Percentiles rank a stretch among this genome's conserved stretches.
These are phyloP conservation scores for Pseudogymnoascus sp. DNA, from an alignment of 2,329 filamentous ascomycete species.

Conservation along the genomic window DNA sequence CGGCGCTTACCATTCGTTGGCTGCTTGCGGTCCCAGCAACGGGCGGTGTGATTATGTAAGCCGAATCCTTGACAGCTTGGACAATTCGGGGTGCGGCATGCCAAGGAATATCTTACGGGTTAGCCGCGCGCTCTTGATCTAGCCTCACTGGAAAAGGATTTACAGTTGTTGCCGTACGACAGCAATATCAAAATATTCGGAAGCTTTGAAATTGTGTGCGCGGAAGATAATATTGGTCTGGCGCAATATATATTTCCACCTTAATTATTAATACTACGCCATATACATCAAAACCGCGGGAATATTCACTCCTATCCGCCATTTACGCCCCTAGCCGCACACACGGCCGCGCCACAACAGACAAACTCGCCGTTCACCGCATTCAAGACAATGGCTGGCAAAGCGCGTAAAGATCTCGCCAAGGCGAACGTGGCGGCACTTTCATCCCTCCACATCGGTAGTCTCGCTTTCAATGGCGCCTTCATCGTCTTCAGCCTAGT, in stretches of 20 bases:
- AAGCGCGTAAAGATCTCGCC: slow-evolving; percentile 42
- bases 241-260: background rate
- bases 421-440: slow-evolving; percentile 71
- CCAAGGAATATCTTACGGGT: background rate
- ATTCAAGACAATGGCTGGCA: background rate
- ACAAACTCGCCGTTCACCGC: background rate
- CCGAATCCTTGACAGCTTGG: background rate
- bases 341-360: background rate
- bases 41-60: slow-evolving; percentile 4
- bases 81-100: background rate
- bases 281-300: background rate
- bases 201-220: background rate
- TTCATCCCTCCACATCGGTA: slow-evolving; percentile 72
- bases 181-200: background rate
- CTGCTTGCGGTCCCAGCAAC: slow-evolving; percentile 9
- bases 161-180: background rate
- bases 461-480: slow-evolving; percentile 60
- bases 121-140: slow-evolving; percentile 2
- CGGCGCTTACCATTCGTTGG: slow-evolving; percentile 10
- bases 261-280: background rate
- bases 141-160: slow-evolving; percentile 5
- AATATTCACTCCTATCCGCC: background rate
- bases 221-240: background rate
- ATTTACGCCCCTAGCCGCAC: background rate
- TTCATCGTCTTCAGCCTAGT: slow-evolving; percentile 64